Base-by-base conservation (phyloP, 2,329 filamentous ascomycete genomes). In the Ascochyta clinopodiicola region DNA sequence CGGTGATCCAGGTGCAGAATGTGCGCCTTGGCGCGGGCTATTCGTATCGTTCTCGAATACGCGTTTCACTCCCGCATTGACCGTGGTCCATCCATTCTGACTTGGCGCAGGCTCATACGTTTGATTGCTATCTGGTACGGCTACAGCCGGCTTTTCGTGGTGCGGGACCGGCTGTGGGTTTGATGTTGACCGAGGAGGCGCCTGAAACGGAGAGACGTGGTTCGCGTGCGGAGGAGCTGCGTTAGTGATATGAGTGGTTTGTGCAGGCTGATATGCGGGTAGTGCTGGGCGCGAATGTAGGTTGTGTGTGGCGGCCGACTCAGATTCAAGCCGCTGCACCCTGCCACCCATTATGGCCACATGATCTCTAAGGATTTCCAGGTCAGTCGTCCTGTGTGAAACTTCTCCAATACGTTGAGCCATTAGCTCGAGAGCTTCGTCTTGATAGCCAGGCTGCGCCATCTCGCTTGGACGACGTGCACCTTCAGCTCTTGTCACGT, bases 291-390 rank as follows among this genome's bases (percentile, higher is more conserved):
- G 48, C 24, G 21, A 24, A 39, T 47, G 53, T 21, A 29, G 48
- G 25, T 34, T 44, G 38, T 44, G 43, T 15, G 40, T 17, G 13
- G 43, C 8, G 4, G 39, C 17, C 19, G 54, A n/a, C 24, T 52
- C 48, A 6, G 48, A 44, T 43, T 57, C 55, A 29, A 78, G 59
- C 10, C 70, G 69, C 46, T 73, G 69, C 21, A 82, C 68, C 40
- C 77, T 78, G 50, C 79, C 78, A 66, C 79, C 80, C 67, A 82
- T 70, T 12, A 82, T 75, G 44, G 81, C 79, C 10, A 82, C 66
- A 44, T 78, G 77, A 60, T 82, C 71, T 58, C 76, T 80, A 40
- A 82, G 57, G 5, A 69, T 75, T 47, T 82, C 80, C 10, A 82
- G 69, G 55, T 82, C 80, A 29, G 75, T 78, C 8, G 75, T 75